Conservation (phyloP, 345 rosid genomes). For the Sisymbrium altissimum region DNA sequence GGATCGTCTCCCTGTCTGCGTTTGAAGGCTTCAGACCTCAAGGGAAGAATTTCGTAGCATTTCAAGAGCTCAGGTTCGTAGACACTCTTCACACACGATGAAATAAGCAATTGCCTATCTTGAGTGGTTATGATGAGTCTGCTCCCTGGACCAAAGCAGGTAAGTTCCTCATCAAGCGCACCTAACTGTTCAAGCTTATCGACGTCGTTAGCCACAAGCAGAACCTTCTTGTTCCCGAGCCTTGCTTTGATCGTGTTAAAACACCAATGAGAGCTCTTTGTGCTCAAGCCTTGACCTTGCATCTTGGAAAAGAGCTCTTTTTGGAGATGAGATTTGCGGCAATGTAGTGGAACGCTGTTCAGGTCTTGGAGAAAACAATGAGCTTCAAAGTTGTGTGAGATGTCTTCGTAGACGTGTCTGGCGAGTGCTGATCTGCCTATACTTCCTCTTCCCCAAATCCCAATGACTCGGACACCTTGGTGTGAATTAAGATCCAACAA, state of each 20-base stretch:
- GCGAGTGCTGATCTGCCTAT: conserved; percentile 31
- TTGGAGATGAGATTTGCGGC: conserved; percentile 8
- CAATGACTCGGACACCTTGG: conserved; percentile 8
- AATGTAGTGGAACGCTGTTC: not conserved
- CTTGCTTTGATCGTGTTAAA: conserved; percentile 25
- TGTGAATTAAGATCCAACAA: not conserved
- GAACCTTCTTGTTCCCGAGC: conserved; percentile 21
- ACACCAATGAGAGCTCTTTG: conserved; percentile 6
- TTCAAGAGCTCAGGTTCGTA: conserved; percentile 29
- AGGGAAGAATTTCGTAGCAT: conserved; percentile 23
- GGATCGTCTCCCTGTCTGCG: not conserved
- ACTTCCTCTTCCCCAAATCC: conserved; percentile 35
- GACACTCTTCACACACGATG: conserved; percentile 10
- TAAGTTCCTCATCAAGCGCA: conserved; percentile 28
- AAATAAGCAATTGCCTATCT: conserved; percentile 24
- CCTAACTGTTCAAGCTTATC: conserved; percentile 28
- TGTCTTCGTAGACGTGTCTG: conserved; percentile 20
- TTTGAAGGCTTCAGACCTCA: conserved; percentile 27
- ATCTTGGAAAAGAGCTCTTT: conserved; percentile 28
- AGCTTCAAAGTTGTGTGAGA: conserved; percentile 22
- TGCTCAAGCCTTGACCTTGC: conserved; percentile 24
- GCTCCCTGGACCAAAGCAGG: conserved; percentile 38
- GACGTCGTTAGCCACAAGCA: conserved; percentile 30
- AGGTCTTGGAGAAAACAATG: conserved; percentile 28
- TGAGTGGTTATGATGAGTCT: conserved; percentile 32